Evolutionary conservation across 1,284 basidiomycete genomes (phyloP), one percentile per base, ranked within the genome.

Genomic region (Sporisorium graminicola): DNA sequence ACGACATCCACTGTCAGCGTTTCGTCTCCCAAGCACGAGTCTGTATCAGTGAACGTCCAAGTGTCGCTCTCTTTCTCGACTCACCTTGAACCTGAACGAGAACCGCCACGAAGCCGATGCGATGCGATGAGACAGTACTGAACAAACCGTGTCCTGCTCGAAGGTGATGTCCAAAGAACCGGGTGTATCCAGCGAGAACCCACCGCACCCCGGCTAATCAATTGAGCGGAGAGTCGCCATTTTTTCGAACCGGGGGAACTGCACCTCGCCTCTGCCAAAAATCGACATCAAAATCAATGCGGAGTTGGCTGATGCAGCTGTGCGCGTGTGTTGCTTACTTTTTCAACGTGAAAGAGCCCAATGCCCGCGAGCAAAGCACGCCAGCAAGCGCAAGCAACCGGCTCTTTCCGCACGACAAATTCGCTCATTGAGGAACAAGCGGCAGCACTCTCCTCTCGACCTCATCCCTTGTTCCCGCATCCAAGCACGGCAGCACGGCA

Each of bases 381-480:
- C n/a, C n/a, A n/a, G n/a, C n/a, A n/a, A n/a, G n/a, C n/a, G n/a
- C n/a, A n/a, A n/a, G n/a, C n/a, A n/a, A n/a, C 5, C 9, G 16
- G 22, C 40, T 20, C 12, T 50, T 50, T 29, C 49, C 49, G 49
- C 49, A 50, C 49, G 49, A 50, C 49, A 50, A 31, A 50, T n/a
- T n/a, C n/a, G n/a, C n/a, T n/a, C n/a, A n/a, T n/a, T n/a, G n/a
- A n/a, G 35, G 10, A 35, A 35, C 35, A 35, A 35, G 7, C 35
- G 35, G 35, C 35, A 13, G 35, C 35, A 35, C 16, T 27, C 27
- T 12, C 47, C 13, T 24, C 2, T 49, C 47, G 5, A 29, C 47
- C 16, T 29, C 47, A 27, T 2, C 44, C 47, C 18, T 40, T 31
- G 16, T 12, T 50, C 31, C 2, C 31, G 12, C 18, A n/a, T 35